Evolutionary conservation across 2,329 filamentous ascomycete species (phyloP).

Genomic region (Hymenoscyphus salicellus): DNA sequence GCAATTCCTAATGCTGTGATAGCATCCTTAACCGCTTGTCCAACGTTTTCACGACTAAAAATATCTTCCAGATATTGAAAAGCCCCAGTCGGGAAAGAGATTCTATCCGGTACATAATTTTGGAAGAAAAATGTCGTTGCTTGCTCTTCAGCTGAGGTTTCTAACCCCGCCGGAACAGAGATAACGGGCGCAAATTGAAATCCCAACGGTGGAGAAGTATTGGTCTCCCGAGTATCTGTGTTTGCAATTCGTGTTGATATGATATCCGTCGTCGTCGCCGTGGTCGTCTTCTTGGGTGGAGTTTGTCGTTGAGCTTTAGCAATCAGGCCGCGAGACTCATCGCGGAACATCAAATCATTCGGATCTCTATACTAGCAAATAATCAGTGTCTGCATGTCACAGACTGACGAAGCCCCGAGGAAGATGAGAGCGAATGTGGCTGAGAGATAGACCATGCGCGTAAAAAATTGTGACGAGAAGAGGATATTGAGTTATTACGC

Average conservation of each 20-base stretch:
- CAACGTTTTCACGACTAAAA: conserved; percentile 45
- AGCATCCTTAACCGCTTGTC: conserved; percentile 31
- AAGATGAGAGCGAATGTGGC: neutral
- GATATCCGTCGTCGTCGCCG: neutral
- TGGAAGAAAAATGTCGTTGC: conserved; percentile 31
- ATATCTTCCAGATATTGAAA: conserved; percentile 29
- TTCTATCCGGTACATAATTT: conserved; percentile 28
- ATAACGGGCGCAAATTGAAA: neutral
- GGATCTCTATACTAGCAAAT: conserved; percentile 46
- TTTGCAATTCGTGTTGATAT: no score
- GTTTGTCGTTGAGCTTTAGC: conserved; percentile 16
- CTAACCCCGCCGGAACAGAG: neutral
- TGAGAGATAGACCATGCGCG: neutral
- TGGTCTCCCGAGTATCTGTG: no score
- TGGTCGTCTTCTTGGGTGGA: neutral
- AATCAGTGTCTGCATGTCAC: neutral
- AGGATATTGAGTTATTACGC: neutral
- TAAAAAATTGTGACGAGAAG: neutral
- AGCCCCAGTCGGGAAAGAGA: conserved; percentile 17
- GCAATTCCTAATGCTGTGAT: conserved; percentile 27
- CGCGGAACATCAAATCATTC: conserved; percentile 56
- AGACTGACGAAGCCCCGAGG: neutral
- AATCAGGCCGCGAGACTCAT: conserved; percentile 44
- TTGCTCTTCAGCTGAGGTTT: conserved; percentile 24
- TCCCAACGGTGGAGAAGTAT: neutral